Evolutionary conservation across 1,284 basidiomycete genomes (phyloP), one percentile per base, ranked within the genome.

Genomic region (Puccinia horiana): DNA sequence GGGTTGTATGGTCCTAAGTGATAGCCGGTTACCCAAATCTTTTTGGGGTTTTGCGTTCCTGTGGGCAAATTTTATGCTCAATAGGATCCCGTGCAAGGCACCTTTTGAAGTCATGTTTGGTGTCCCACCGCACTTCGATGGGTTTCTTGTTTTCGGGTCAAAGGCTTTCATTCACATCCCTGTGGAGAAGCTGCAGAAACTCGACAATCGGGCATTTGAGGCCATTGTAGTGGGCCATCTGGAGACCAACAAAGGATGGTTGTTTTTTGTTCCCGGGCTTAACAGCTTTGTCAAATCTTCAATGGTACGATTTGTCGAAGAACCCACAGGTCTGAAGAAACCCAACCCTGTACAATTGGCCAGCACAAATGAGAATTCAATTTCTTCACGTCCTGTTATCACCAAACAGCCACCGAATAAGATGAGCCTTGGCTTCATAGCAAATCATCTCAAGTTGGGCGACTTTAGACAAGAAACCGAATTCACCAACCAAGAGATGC

Each of bases 231-330:
- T 76, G 8, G n/a, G 18, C 20, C 29, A 47, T 37, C 23, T 65
- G 5, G 76, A 49, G 37, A 29, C 4, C 5, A 61, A 35, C 9
- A 76, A 76, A 37, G 76, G 58, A 9, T 77, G 76, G 76, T 20
- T 63, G 2, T 77, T 77, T 32, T 77, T 26, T 29, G 26, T 65
- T 3, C 76, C 76, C 0, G 12, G 11, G 1, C 8, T 16, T 1
- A 26, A 77, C 1, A 14, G 32, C 18, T 77, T 77, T 44, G 20
- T 77, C 12, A 9, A 1, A 9, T 77, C 37, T 12, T 54, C 76
- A 9, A 49, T 49, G 56, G 76, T 42, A 11, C 49, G 23, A 20
- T 77, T 75, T 42, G 42, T 49, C 23, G 35, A 67, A 2, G 9
- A 47, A 16, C 16, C 16, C 9, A 47, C 44, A 47, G 44, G 8